Evolutionary conservation across 2,329 filamentous ascomycete species (phyloP).

Genomic region (Pseudopithomyces chartarum): DNA sequence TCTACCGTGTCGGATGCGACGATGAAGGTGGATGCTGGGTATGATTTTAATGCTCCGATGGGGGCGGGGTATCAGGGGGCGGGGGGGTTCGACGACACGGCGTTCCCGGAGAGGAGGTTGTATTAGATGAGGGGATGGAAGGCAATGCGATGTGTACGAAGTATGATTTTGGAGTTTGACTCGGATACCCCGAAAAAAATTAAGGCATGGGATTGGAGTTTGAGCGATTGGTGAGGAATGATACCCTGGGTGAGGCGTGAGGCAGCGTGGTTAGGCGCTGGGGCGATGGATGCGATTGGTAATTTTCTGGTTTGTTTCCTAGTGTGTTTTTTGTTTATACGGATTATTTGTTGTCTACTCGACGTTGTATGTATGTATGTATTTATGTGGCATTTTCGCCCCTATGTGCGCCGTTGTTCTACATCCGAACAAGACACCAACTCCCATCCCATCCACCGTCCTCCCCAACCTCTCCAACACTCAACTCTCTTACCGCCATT

Average conservation of each 20-base stretch:
- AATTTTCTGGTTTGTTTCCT: no score
- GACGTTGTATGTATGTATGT: no score
- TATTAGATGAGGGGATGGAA: conserved; percentile 20
- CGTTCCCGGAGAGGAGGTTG: conserved; percentile 42
- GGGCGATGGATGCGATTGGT: no score
- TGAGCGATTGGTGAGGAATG: conserved; percentile 6
- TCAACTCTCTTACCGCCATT: no score
- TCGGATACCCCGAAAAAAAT: conserved; percentile 1
- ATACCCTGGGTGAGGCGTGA: conserved; percentile 2
- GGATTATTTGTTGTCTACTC: no score
- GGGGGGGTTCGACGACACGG: conserved; percentile 39
- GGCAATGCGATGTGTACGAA: background rate
- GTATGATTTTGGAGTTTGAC: conserved; percentile 11
- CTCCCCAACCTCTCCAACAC: no score
- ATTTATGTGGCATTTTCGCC: no score
- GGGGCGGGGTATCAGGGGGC: conserved; percentile 29
- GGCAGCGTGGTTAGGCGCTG: background rate
- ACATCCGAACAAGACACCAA: no score
- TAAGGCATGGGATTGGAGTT: conserved; percentile 3
- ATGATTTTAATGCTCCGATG: conserved; percentile 39
- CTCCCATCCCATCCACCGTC: no score
- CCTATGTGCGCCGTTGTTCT: no score
- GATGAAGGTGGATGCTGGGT: conserved; percentile 28
- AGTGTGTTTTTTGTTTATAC: no score
- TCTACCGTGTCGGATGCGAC: conserved; percentile 40